Conservation (phyloP, 202 grass and related monocot genomes). For the Dendrocalamus latiflorus region DNA sequence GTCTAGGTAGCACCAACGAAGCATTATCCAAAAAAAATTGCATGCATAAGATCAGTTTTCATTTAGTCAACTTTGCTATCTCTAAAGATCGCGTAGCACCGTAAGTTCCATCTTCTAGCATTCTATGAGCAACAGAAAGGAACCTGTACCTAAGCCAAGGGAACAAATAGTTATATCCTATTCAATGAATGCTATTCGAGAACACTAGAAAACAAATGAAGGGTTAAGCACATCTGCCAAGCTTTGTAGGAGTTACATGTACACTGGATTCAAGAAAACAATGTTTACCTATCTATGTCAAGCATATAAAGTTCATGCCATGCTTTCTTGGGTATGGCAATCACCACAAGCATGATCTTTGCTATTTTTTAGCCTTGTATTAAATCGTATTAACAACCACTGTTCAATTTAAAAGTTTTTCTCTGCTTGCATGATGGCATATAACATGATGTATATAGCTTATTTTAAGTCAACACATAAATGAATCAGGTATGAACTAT, state of each 20-base stretch:
- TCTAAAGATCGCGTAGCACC: background rate
- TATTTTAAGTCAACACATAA: background rate
- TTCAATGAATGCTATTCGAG: background rate
- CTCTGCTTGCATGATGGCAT: too few relatives aligned
- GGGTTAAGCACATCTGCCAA: background rate
- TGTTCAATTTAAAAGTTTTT: too few relatives aligned
- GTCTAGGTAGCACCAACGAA: background rate
- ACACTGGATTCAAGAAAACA: background rate
- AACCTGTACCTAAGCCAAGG: background rate
- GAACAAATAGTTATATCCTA: background rate
- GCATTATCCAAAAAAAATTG: background rate
- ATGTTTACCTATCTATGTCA: background rate
- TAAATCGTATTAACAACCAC: too few relatives aligned
- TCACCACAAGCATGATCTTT: background rate
- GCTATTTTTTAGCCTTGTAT: background rate
- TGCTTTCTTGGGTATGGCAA: background rate
- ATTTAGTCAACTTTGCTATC: background rate
- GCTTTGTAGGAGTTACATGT: background rate
- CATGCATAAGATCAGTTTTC: background rate
- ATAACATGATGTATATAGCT: too few relatives aligned
- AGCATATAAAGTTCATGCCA: background rate
- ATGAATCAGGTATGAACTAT: background rate
- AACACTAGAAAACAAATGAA: background rate
- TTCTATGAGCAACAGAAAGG: background rate
- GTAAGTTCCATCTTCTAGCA: background rate